These are phyloP conservation scores for Alliaria petiolata DNA, from an alignment of 345 rosid species.

Conservation along the genomic window DNA sequence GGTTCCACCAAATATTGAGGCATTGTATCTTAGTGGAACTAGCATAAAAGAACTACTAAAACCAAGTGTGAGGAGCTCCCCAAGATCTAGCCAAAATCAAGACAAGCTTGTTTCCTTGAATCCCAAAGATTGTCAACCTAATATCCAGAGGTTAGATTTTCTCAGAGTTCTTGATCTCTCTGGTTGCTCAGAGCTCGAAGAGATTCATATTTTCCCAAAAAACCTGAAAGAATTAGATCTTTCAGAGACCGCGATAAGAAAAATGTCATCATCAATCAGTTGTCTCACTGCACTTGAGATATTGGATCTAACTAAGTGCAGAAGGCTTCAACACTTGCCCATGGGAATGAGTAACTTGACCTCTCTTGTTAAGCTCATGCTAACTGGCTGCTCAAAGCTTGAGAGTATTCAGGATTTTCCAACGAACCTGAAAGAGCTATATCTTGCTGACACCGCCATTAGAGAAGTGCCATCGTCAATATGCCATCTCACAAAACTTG, in stretches of 20 bases:
- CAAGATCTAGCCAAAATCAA: background rate
- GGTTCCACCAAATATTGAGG: background rate
- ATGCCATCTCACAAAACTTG: background rate
- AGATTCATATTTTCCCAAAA: background rate
- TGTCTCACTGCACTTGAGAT: background rate
- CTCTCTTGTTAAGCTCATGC: background rate
- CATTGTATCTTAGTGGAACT: background rate
- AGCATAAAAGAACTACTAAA: background rate
- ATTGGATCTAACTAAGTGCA: background rate
- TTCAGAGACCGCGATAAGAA: background rate
- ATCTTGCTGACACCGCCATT: background rate
- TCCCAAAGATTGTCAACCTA: background rate
- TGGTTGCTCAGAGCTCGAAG: background rate
- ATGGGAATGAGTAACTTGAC: background rate
- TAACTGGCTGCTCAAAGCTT: background rate
- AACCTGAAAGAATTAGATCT: background rate
- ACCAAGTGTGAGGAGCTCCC: background rate
- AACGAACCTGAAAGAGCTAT: background rate
- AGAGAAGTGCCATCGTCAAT: conserved; percentile 4
- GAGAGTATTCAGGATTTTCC: background rate
- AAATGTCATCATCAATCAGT: background rate
- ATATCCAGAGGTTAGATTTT: background rate
- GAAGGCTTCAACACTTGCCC: background rate
- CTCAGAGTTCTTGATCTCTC: conserved; percentile 5
- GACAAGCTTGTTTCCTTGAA: background rate